These are phyloP conservation scores for Davidsoniella australis DNA, from an alignment of 2,329 filamentous ascomycete species.

Conservation along the genomic window DNA sequence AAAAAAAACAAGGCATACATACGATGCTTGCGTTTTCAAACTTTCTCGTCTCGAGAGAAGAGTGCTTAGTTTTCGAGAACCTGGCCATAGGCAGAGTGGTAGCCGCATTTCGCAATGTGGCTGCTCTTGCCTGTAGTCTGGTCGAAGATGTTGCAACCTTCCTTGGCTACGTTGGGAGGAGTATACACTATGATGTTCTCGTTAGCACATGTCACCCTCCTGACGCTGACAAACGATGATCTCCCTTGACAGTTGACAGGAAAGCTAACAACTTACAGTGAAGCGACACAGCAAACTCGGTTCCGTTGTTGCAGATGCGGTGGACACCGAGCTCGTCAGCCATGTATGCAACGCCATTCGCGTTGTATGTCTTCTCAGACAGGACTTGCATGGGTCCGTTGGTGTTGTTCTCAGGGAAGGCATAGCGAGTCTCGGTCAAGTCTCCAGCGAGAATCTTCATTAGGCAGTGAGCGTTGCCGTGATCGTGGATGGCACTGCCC, in stretches of 20 bases:
- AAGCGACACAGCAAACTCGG: constrained; percentile 65
- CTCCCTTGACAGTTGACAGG: not conserved
- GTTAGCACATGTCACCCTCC: constrained; percentile 6
- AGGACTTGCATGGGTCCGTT: constrained; percentile 44
- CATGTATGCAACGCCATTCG: constrained; percentile 77
- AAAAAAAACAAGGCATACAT: too few species aligned
- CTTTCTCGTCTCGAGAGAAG: too few species aligned
- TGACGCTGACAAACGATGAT: not conserved
- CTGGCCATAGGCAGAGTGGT: constrained; percentile 48
- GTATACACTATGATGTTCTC: constrained; percentile 45
- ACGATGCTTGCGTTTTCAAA: not conserved
- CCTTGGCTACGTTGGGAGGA: constrained; percentile 71
- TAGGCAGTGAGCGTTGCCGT: constrained; percentile 75
- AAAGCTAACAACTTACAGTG: constrained; percentile 38
- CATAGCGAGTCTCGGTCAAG: constrained; percentile 67
- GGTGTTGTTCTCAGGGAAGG: constrained; percentile 41
- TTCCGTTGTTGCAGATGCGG: constrained; percentile 58
- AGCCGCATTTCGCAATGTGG: constrained; percentile 53
- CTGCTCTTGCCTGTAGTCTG: constrained; percentile 55
- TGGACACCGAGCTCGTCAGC: constrained; percentile 79
- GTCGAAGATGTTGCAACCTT: constrained; percentile 70
- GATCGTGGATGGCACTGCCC: constrained; percentile 73
- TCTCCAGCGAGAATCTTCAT: constrained; percentile 76
- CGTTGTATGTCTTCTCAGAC: constrained; percentile 47
- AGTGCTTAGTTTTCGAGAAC: constrained; percentile 24